These are phyloP conservation scores for Stephanodiscus triporus DNA, from an alignment of 108 stramenopile species.

Conservation along the genomic window DNA sequence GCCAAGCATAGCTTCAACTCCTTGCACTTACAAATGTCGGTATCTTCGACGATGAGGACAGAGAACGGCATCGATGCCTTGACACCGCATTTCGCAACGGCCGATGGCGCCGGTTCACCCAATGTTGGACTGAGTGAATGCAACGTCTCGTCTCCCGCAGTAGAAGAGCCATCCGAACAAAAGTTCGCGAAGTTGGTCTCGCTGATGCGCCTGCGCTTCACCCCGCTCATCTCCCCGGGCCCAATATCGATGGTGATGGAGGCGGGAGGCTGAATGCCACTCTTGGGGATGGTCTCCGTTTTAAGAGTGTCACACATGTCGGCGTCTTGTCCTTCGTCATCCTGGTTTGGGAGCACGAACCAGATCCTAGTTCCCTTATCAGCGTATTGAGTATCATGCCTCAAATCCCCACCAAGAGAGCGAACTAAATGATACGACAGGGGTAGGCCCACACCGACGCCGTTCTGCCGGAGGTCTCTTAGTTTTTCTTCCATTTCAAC, in stretches of 20 bases:
- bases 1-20: neutral
- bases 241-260: constrained; percentile 2
- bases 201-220: constrained; percentile 18
- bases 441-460: constrained; percentile 40
- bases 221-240: neutral
- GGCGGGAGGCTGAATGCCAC: constrained; percentile 10
- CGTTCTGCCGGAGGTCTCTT: constrained; percentile 25
- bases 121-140: neutral
- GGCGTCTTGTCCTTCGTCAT: neutral
- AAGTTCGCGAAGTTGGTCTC: constrained; percentile 23
- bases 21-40: constrained; percentile 36
- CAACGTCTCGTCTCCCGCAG: constrained; percentile 5
- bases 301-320: constrained; percentile 10
- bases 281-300: constrained; percentile 24
- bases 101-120: constrained; percentile 5
- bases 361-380: constrained; percentile 25
- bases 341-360: constrained; percentile 17
- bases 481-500: constrained; percentile 34
- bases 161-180: constrained; percentile 3
- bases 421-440: constrained; percentile 57
- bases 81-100: constrained; percentile 44
- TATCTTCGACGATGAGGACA: constrained; percentile 62
- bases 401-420: constrained; percentile 46
- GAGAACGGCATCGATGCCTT: constrained; percentile 38
- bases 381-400: constrained; percentile 21